A percentile compares a stretch with the other conserved stretches of the same genome.
These are phyloP conservation scores for Euphorbia celastroides DNA, from an alignment of 441 rosid species.

Conservation along the genomic window DNA sequence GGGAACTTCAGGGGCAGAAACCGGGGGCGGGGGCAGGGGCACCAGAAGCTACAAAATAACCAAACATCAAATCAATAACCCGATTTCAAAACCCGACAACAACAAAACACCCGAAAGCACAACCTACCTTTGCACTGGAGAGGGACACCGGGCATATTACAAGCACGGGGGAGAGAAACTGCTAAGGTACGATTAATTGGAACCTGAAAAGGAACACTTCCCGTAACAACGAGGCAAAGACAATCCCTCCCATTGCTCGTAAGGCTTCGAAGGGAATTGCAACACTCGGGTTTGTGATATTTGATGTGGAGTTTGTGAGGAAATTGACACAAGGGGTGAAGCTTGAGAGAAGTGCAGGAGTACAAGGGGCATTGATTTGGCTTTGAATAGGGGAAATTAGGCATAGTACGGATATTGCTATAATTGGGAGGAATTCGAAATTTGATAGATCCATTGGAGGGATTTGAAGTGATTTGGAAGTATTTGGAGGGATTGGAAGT, in stretches of 20 bases:
- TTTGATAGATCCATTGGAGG: slow-evolving; percentile 20
- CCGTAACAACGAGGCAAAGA: slow-evolving; percentile 62
- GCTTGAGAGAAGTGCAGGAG: slow-evolving; percentile 37
- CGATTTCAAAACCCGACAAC: background rate
- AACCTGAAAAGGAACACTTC: slow-evolving; percentile 52
- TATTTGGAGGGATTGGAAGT: background rate
- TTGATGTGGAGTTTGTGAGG: slow-evolving; percentile 54
- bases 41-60: slow-evolving; percentile 46
- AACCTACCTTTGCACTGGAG: slow-evolving; percentile 58
- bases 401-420: slow-evolving; percentile 24
- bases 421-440: slow-evolving; percentile 6
- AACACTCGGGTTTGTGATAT: slow-evolving; percentile 65
- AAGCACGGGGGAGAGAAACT: slow-evolving; percentile 74
- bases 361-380: slow-evolving; percentile 52
- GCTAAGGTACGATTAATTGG: slow-evolving; percentile 80
- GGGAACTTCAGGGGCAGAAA: slow-evolving; percentile 28
- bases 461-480: no score
- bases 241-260: slow-evolving; percentile 57
- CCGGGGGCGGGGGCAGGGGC: slow-evolving; percentile 74
- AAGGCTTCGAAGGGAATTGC: slow-evolving; percentile 52
- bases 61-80: slow-evolving; percentile 3
- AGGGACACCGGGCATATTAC: slow-evolving; percentile 81
- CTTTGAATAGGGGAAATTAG: slow-evolving; percentile 28
- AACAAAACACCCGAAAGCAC: background rate
- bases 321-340: slow-evolving; percentile 70